phyloP scores from a whole-genome alignment of 1,284 basidiomycete genomes.

The Ustilago xerochloae region DNA sequence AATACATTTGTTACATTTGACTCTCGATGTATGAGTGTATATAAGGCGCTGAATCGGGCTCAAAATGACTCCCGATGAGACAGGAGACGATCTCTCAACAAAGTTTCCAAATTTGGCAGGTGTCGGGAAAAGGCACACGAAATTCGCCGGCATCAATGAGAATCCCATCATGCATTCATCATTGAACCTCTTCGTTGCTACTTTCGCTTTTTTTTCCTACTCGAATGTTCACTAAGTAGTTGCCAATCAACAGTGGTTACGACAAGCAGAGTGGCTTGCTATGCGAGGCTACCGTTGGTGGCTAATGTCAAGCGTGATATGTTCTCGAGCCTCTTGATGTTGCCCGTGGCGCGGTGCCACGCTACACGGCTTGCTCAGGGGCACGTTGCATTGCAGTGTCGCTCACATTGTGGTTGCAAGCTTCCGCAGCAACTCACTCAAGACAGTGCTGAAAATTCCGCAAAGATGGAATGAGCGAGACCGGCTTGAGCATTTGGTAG shows the following conservation, averaged over 20 bases:
- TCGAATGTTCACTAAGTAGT: too few relatives aligned
- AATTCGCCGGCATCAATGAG: neutral
- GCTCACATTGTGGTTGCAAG: too few relatives aligned
- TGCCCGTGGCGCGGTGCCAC: too few relatives aligned
- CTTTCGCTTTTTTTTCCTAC: neutral
- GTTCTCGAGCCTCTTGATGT: too few relatives aligned
- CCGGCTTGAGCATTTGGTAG: neutral
- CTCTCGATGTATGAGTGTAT: neutral
- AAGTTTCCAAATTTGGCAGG: constrained; percentile 3
- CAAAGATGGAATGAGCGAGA: neutral
- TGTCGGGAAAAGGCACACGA: neutral
- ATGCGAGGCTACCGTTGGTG: too few relatives aligned
- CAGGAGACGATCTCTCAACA: neutral
- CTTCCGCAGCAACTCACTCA: too few relatives aligned
- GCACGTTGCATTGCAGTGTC: too few relatives aligned
- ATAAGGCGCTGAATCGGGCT: neutral
- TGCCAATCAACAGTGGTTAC: too few relatives aligned
- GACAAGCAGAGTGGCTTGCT: too few relatives aligned
- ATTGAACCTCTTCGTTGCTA: too few relatives aligned
- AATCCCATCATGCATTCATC: neutral
- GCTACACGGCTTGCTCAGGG: too few relatives aligned
- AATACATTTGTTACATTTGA: neutral
- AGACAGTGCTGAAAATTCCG: neutral
- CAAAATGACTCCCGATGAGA: neutral
- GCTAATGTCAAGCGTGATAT: too few relatives aligned